Base-by-base conservation (phyloP, 116 monocot species). In the Posidonia oceanica region DNA sequence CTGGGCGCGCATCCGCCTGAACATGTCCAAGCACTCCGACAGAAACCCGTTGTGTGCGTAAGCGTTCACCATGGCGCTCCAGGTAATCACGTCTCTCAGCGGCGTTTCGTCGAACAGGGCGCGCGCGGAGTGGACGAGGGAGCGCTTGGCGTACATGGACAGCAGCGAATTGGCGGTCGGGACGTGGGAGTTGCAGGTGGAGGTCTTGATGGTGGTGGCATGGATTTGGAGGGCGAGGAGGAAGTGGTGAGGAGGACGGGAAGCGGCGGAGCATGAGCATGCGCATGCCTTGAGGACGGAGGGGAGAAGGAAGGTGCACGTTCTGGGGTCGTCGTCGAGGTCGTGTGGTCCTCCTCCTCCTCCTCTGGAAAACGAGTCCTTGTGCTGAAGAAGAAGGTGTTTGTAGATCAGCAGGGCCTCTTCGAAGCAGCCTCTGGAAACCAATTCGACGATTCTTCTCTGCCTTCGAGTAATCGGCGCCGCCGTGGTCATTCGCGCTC, bases 61-160 rank as follows among this genome's bases (percentile, higher is more conserved):
- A 22, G 71, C 58, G 8, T 54, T 69, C 1, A 86, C 22, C 78
- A 86, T 82, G 18, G 80, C 69, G 48, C 44, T 63, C 66, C 71
- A 86, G 4, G 69, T 75, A 65, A 80, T 67, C 5, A 61, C 8
- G 62, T 83, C 86, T 73, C 62, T 77, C 0, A 56, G 15, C 12
- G 75, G 75, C 77, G 67, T 73, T 67, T 55, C 13, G n/a, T 80
- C 83, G 67, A 86, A 86, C 63, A 83, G n/a, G 2, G 56, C 16
- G 40, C 72, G 73, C 13, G 86, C 86, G 3, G 52, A 7, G 6
- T 17, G 29, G 38, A 76, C 23, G 5, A 15, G 62, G 15, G 75
- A 80, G 39, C 71, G 67, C 36, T 75, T 80, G 5, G 75, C 69
- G 76, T 80, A 86, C 38, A 61, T 11, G 36, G 75, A 72, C 6